These are phyloP conservation scores for Monosporozyma solicola DNA, from an alignment of 805 yeast species.

Conservation along the genomic window DNA sequence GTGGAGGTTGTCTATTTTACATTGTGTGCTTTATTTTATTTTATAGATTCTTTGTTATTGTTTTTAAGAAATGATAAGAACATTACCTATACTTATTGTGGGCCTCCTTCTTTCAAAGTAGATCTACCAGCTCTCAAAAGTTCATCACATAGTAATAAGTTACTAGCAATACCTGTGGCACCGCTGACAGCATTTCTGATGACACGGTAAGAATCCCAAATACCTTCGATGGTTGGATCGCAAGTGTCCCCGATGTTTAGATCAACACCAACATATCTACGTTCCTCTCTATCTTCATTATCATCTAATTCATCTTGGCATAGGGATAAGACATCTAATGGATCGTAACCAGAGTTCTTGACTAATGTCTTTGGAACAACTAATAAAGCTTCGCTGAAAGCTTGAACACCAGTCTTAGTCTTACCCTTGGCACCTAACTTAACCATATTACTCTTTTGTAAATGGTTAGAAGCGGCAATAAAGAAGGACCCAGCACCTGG, in stretches of 20 bases:
- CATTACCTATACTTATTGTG: slow-evolving; percentile 4
- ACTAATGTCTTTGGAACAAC: slow-evolving; percentile 90
- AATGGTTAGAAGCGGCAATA: slow-evolving; percentile 67
- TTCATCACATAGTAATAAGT: slow-evolving; percentile 89
- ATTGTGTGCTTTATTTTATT: background rate
- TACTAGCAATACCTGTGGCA: slow-evolving; percentile 91
- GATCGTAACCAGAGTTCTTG: slow-evolving; percentile 87
- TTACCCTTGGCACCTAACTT: slow-evolving; percentile 68
- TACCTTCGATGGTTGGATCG: slow-evolving; percentile 89
- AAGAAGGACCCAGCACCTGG: slow-evolving; percentile 98
- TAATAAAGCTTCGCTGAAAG: slow-evolving; percentile 86
- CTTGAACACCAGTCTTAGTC: slow-evolving; percentile 80
- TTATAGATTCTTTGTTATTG: background rate
- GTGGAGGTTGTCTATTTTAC: background rate
- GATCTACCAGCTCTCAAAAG: slow-evolving; percentile 94
- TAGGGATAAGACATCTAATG: slow-evolving; percentile 76
- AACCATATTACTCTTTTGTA: slow-evolving; percentile 41
- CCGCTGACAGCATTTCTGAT: slow-evolving; percentile 85
- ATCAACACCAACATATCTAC: slow-evolving; percentile 82
- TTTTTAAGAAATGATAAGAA: background rate
- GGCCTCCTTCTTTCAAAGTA: slow-evolving; percentile 61
- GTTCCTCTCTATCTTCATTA: slow-evolving; percentile 41
- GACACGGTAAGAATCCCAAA: slow-evolving; percentile 95
- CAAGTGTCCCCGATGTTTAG: slow-evolving; percentile 87
- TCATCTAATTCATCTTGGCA: slow-evolving; percentile 60